Evolutionary conservation across 2,329 filamentous ascomycete species (phyloP).

Genomic region (Epicoccum sorghinum): DNA sequence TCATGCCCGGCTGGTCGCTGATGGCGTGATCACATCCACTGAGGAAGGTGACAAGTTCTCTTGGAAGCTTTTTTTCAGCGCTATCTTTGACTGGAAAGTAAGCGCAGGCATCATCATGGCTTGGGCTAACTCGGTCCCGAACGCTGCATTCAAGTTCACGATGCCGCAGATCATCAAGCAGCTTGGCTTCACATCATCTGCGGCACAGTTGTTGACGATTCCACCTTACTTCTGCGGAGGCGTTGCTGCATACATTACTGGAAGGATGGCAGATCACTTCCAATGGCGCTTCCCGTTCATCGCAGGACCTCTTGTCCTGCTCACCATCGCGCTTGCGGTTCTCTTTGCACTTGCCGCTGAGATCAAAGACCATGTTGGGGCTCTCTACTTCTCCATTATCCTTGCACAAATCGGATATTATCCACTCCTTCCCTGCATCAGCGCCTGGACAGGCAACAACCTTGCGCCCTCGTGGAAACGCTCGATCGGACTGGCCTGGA

Average conservation of each 20-base stretch:
- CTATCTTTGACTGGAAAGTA: constrained; percentile 12
- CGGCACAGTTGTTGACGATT: constrained; percentile 5
- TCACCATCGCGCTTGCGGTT: background rate
- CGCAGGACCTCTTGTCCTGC: too few species aligned
- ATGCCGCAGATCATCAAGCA: constrained; percentile 74
- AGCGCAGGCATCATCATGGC: constrained; percentile 6
- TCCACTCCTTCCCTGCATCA: constrained; percentile 8
- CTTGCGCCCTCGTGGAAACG: constrained; percentile 8
- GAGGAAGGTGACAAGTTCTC: too few species aligned
- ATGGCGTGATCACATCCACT: too few species aligned
- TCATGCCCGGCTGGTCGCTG: too few species aligned
- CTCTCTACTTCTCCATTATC: constrained; percentile 10
- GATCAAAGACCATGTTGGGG: background rate
- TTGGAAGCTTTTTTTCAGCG: background rate
- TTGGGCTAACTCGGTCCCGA: constrained; percentile 2
- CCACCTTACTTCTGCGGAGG: constrained; percentile 3
- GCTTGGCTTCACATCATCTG: constrained; percentile 68
- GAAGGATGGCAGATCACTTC: background rate
- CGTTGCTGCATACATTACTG: constrained; percentile 1
- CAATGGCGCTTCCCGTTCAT: too few species aligned
- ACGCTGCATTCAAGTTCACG: constrained; percentile 70
- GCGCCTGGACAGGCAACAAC: constrained; percentile 12
- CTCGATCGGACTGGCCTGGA: constrained; percentile 8
- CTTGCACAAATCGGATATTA: constrained; percentile 1
- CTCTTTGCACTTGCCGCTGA: background rate